Percentiles rank a stretch among this genome's conserved stretches.
phyloP scores from a whole-genome alignment of 2,329 filamentous ascomycete species.

The Hypoxylon rubiginosum region DNA sequence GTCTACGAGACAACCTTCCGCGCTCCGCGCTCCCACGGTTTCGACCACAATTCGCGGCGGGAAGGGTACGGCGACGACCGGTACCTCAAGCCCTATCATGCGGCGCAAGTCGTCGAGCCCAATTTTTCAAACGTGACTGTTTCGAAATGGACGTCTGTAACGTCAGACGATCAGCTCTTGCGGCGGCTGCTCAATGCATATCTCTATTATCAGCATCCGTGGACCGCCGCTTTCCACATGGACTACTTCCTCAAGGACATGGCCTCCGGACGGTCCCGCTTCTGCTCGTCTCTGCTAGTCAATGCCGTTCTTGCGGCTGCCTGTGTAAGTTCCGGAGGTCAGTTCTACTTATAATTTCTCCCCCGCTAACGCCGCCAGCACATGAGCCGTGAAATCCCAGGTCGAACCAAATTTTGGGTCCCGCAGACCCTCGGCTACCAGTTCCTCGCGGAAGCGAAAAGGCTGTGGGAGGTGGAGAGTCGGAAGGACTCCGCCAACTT shows the following conservation, averaged over 20 bases:
- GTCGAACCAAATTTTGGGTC: constrained; percentile 54
- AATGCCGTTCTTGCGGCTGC: constrained; percentile 55
- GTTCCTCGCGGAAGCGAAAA: constrained; percentile 54
- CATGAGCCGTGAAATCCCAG: constrained; percentile 45
- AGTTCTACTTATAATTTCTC: too few relatives aligned
- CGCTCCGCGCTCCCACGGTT: constrained; percentile 30
- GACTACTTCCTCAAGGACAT: constrained; percentile 58
- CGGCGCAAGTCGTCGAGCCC: constrained; percentile 53
- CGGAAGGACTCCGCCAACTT: constrained; percentile 43
- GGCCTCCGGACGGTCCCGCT: constrained; percentile 47
- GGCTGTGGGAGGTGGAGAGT: constrained; percentile 53
- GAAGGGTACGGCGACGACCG: constrained; percentile 30
- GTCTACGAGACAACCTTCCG: constrained; percentile 46
- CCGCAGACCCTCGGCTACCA: constrained; percentile 53
- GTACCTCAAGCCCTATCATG: constrained; percentile 56
- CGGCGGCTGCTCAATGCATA: constrained; percentile 48
- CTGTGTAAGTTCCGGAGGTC: constrained; percentile 50
- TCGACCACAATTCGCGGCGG: constrained; percentile 18
- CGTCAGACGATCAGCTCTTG: constrained; percentile 54
- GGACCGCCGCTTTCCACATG: constrained; percentile 55
- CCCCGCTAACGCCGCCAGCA: constrained; percentile 41
- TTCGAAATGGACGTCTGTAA: constrained; percentile 56
- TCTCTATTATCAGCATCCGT: constrained; percentile 55
- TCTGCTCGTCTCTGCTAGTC: constrained; percentile 58
- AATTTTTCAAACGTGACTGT: constrained; percentile 48